Percentiles rank a stretch among this genome's conserved stretches.
These are phyloP conservation scores for Amyloporia xantha DNA, from an alignment of 768 basidiomycete species.

Conservation along the genomic window DNA sequence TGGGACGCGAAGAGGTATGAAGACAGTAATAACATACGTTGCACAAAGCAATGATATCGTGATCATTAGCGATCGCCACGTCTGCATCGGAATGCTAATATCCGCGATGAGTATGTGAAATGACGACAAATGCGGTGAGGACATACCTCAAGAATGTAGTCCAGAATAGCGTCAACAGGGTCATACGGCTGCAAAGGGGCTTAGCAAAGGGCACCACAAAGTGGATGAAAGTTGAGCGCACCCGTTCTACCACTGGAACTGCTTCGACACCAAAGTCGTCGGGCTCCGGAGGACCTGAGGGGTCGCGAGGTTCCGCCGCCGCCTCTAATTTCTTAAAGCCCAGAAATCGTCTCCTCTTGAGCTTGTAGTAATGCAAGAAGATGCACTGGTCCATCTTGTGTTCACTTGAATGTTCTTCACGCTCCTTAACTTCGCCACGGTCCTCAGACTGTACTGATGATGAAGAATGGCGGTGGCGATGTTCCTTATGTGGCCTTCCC, in stretches of 20 bases:
- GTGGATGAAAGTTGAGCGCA: neutral
- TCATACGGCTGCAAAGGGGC: conserved; percentile 1
- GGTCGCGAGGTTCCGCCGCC: conserved; percentile 9
- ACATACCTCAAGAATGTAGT: conserved; percentile 11
- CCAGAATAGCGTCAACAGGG: conserved; percentile 10
- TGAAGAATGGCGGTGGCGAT: neutral
- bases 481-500: neutral
- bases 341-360: conserved; percentile 4
- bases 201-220: neutral
- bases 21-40: conserved; percentile 1
- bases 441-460: neutral
- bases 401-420: neutral
- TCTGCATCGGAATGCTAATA: conserved; percentile 10
- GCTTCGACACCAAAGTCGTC: neutral
- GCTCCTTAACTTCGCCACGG: neutral
- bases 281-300: neutral
- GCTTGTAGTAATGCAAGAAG: conserved; percentile 14
- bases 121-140: neutral
- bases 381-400: conserved; percentile 8
- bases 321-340: conserved; percentile 1
- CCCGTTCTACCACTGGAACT: neutral
- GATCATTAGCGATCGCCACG: conserved; percentile 10
- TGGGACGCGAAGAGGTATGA: neutral
- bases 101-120: neutral
- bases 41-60: conserved; percentile 5